phyloP scores from a whole-genome alignment of 1,284 basidiomycete genomes.

The Filobasidium uniguttulatum region DNA sequence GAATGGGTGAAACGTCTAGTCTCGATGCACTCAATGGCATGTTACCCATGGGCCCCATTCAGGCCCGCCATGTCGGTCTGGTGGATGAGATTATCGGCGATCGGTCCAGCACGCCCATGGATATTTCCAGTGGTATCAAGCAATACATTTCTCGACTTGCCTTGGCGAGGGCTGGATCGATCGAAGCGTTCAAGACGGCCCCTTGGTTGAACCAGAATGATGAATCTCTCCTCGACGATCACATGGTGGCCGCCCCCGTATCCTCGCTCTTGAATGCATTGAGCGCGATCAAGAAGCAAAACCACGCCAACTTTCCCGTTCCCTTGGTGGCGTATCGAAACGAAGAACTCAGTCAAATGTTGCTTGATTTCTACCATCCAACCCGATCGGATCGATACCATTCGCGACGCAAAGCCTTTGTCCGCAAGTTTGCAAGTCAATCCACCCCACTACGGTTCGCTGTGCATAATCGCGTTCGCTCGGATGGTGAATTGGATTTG shows the following conservation, averaged over 20 bases:
- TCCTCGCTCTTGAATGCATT: slow-evolving; percentile 20
- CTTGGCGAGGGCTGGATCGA: slow-evolving; percentile 11
- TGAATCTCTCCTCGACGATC: no score
- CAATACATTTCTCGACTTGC: slow-evolving; percentile 18
- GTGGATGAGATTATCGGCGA: slow-evolving; percentile 27
- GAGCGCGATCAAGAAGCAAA: slow-evolving; percentile 26
- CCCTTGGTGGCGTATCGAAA: slow-evolving; percentile 32
- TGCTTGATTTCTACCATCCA: slow-evolving; percentile 39
- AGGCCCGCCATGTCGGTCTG: slow-evolving; percentile 25
- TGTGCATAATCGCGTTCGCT: slow-evolving; percentile 22
- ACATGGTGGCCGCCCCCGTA: not conserved
- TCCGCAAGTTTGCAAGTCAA: slow-evolving; percentile 36
- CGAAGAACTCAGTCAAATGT: slow-evolving; percentile 40
- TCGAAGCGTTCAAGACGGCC: slow-evolving; percentile 5
- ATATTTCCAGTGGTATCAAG: slow-evolving; percentile 18
- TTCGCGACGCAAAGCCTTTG: slow-evolving; percentile 36
- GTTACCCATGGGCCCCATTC: slow-evolving; percentile 34
- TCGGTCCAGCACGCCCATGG: slow-evolving; percentile 13
- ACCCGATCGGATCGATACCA: slow-evolving; percentile 35
- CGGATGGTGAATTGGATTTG: slow-evolving; percentile 11
- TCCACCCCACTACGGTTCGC: slow-evolving; percentile 35
- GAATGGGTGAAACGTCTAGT: slow-evolving; percentile 31
- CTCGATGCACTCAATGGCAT: slow-evolving; percentile 32
- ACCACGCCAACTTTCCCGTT: slow-evolving; percentile 22
- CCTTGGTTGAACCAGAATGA: slow-evolving; percentile 17